A percentile compares a stretch with the other conserved stretches of the same genome.
phyloP scores from a whole-genome alignment of 2,329 filamentous ascomycete species.

The Hymenoscyphus linearis region DNA sequence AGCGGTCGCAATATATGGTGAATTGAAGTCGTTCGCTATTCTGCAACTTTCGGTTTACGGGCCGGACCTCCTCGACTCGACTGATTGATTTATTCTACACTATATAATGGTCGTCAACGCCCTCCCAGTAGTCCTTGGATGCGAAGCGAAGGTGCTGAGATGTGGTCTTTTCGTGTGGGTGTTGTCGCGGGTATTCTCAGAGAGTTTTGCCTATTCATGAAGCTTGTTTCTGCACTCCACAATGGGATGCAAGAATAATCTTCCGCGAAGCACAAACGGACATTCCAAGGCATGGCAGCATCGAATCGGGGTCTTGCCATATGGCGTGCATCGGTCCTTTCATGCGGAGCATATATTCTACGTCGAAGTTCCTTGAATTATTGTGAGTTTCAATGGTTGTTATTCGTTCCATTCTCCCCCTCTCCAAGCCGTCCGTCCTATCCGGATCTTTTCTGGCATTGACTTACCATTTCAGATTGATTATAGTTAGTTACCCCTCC shows the following conservation, averaged over 20 bases:
- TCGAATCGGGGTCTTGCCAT: neutral
- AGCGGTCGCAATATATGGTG: neutral
- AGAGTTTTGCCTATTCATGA: slow-evolving; percentile 9
- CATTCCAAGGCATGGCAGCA: neutral
- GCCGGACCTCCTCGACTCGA: neutral
- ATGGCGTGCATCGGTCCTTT: neutral
- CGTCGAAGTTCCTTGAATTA: neutral
- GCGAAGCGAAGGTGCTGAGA: neutral
- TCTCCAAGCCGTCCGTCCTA: neutral
- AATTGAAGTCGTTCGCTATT: neutral
- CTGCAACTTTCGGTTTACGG: neutral
- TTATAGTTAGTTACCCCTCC: neutral
- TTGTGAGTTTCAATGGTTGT: neutral
- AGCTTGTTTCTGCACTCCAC: neutral
- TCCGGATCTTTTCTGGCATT: neutral
- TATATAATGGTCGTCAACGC: neutral
- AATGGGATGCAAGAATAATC: neutral
- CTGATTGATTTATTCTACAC: neutral
- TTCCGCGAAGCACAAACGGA: neutral
- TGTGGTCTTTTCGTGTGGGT: slow-evolving; percentile 10
- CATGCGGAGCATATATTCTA: neutral
- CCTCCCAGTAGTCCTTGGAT: neutral
- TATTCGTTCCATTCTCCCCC: neutral
- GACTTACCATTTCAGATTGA: neutral
- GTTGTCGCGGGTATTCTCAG: slow-evolving; percentile 11